phyloP scores from a whole-genome alignment of 257 asterid genomes.

The Solanum paucissectum region DNA sequence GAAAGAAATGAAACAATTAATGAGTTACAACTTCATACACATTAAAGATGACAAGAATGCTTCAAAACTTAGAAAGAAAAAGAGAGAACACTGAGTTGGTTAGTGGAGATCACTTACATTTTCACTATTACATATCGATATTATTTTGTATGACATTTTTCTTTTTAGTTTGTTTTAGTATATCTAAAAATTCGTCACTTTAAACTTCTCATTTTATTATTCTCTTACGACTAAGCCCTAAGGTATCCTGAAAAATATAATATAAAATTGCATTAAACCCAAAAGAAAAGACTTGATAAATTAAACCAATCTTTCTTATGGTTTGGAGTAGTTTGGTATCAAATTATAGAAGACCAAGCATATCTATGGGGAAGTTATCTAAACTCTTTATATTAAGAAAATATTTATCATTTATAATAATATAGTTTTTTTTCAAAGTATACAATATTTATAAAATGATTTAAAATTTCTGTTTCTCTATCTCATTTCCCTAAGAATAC shows the following conservation, averaged over 20 bases:
- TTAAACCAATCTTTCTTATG: background rate
- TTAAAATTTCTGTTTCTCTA: background rate
- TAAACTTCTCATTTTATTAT: background rate
- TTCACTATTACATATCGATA: background rate
- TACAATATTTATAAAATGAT: background rate
- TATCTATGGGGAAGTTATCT: background rate
- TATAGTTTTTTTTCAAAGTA: no score
- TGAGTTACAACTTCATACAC: background rate
- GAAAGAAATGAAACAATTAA: background rate
- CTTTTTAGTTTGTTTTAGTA: background rate
- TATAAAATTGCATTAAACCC: background rate
- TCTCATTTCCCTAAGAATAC: background rate
- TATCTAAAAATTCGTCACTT: background rate
- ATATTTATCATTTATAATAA: no score
- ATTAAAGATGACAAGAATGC: background rate
- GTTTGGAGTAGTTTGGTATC: background rate
- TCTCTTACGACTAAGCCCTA: background rate
- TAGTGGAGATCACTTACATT: background rate
- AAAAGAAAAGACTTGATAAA: background rate
- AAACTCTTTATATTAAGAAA: background rate
- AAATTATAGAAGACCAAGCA: background rate
- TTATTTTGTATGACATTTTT: background rate
- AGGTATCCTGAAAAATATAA: no score
- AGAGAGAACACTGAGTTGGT: background rate
- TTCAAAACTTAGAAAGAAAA: background rate